phyloP scores from a whole-genome alignment of 768 basidiomycete species.

The Punctularia strigosozonata region DNA sequence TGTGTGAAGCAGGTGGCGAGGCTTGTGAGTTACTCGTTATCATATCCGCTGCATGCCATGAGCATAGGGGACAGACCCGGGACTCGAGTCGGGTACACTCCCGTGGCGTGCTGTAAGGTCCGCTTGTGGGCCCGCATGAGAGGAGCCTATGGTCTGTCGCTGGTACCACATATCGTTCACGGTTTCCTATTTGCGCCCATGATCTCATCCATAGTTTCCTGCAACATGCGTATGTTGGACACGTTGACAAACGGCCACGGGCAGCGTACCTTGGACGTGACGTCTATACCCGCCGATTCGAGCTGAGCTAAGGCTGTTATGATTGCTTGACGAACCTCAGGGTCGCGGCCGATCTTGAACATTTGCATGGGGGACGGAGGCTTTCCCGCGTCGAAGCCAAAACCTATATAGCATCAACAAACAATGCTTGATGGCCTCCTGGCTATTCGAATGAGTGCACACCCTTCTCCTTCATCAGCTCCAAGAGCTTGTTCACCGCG shows the following conservation, averaged over 20 bases:
- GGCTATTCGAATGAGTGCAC: slow-evolving; percentile 7
- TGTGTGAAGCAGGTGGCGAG: too few relatives aligned
- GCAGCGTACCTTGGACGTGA: slow-evolving; percentile 38
- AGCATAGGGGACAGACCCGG: too few relatives aligned
- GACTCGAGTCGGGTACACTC: too few relatives aligned
- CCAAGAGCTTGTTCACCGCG: slow-evolving; percentile 33
- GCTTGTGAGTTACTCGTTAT: too few relatives aligned
- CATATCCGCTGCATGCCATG: too few relatives aligned
- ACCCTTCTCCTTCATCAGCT: slow-evolving; percentile 39
- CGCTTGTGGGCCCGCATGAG: too few relatives aligned
- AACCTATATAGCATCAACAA: slow-evolving; percentile 22
- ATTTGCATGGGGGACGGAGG: slow-evolving; percentile 39
- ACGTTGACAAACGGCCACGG: slow-evolving; percentile 1
- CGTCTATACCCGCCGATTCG: slow-evolving; percentile 48
- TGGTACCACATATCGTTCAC: background rate
- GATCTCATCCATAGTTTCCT: background rate
- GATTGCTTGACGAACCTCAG: slow-evolving; percentile 39
- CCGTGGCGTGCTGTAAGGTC: too few relatives aligned
- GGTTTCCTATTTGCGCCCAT: background rate
- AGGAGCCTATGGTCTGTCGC: too few relatives aligned
- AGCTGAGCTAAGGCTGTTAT: slow-evolving; percentile 36
- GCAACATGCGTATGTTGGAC: background rate
- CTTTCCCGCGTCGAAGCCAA: slow-evolving; percentile 31
- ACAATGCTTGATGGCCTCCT: background rate
- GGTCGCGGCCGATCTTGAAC: slow-evolving; percentile 38